Conservation (phyloP, 306 rosid species). For the Cajanus cajan region DNA sequence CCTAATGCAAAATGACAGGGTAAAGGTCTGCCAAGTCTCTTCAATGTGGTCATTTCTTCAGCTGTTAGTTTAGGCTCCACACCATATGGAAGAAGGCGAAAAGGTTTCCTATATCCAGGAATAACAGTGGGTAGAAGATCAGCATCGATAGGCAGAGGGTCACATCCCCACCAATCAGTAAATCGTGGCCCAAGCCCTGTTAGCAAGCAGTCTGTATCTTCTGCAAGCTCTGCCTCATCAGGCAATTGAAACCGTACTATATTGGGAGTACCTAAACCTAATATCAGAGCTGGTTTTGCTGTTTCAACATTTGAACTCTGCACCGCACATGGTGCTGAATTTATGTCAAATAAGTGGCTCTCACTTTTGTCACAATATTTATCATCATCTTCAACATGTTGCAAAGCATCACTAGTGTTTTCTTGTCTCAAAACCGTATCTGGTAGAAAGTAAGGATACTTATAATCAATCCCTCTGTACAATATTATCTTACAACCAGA, state of each 20-base stretch:
- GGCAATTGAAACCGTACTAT: slow-evolving; percentile 80
- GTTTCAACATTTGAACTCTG: slow-evolving; percentile 29
- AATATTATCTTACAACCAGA: slow-evolving; percentile 84
- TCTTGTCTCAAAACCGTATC: slow-evolving; percentile 37
- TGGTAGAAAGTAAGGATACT: slow-evolving; percentile 66
- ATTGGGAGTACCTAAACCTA: slow-evolving; percentile 76
- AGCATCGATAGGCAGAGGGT: slow-evolving; percentile 85
- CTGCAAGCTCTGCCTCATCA: slow-evolving; percentile 70
- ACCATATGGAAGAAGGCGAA: slow-evolving; percentile 97
- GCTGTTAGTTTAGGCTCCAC: slow-evolving; percentile 74
- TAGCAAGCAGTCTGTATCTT: slow-evolving; percentile 73
- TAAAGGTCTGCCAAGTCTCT: slow-evolving; percentile 80
- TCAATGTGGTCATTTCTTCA: slow-evolving; percentile 84
- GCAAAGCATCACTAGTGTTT: slow-evolving; percentile 28
- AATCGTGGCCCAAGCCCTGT: slow-evolving; percentile 88
- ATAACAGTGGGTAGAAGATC: slow-evolving; percentile 76
- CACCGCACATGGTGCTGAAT: slow-evolving; percentile 37
- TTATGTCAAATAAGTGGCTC: slow-evolving; percentile 25
- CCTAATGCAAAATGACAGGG: slow-evolving; percentile 92
- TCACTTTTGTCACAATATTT: slow-evolving; percentile 32
- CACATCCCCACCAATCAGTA: slow-evolving; percentile 97
- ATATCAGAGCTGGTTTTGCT: slow-evolving; percentile 48
- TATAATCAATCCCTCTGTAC: slow-evolving; percentile 77
- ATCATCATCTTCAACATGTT: slow-evolving; percentile 31
- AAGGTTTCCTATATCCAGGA: slow-evolving; percentile 75